Conservation (phyloP, 129 eudicot species). For the Tanacetum coccineum region DNA sequence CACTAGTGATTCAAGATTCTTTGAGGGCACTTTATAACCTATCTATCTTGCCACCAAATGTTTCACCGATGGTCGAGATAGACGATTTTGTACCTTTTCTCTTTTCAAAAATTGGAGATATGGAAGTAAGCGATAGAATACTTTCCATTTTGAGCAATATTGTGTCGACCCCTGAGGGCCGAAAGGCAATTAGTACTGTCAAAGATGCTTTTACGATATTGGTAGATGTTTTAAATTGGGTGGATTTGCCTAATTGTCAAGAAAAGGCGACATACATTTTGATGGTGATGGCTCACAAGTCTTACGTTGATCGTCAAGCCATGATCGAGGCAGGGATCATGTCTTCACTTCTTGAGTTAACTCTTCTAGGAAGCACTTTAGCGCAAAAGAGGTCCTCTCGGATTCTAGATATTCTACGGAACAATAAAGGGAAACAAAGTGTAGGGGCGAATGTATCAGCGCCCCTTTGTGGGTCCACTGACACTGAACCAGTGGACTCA, state of each 20-base stretch:
- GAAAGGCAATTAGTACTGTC: conserved; percentile 41
- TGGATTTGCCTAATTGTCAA: conserved; percentile 77
- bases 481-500: conserved; percentile 21
- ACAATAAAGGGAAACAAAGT: conserved; percentile 77
- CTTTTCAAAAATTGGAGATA: conserved; percentile 48
- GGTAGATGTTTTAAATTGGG: conserved; percentile 77
- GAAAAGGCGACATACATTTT: conserved; percentile 71
- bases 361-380: conserved; percentile 81
- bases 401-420: conserved; percentile 60
- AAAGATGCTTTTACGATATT: conserved; percentile 46
- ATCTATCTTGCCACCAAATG: conserved; percentile 54
- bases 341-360: conserved; percentile 73
- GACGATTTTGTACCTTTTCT: conserved; percentile 44
- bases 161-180: conserved; percentile 62
- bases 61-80: conserved; percentile 43
- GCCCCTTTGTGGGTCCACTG: conserved; percentile 51
- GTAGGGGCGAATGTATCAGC: conserved; percentile 49
- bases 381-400: conserved; percentile 90
- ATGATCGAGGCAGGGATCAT: conserved; percentile 78
- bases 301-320: conserved; percentile 65
- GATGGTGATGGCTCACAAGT: conserved; percentile 95
- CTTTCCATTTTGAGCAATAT: conserved; percentile 64
- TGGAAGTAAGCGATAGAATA: conserved; percentile 60
- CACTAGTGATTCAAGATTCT: conserved; percentile 59
- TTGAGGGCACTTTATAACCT: conserved; percentile 80